Evolutionary conservation across 2,329 filamentous ascomycete genomes (phyloP).

Genomic region (Fusarium nelsonii): DNA sequence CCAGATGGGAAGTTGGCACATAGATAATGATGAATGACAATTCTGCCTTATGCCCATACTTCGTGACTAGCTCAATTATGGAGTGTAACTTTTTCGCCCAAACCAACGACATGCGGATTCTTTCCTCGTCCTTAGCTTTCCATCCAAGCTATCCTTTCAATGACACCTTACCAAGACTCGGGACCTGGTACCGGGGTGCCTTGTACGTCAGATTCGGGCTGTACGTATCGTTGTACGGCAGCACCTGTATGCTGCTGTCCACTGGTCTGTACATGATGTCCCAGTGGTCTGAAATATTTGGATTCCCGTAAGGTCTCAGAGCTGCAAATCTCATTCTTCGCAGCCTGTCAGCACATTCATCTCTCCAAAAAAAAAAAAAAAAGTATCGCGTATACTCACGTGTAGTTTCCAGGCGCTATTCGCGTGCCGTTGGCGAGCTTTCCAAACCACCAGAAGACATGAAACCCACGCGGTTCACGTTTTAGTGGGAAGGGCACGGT

Average conservation of each 20-base stretch:
- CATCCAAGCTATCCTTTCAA: not conserved
- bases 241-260: constrained; percentile 52
- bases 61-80: not conserved
- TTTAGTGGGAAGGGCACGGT: constrained; percentile 55
- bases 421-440: constrained; percentile 57
- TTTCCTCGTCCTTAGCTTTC: not conserved
- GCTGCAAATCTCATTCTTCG: constrained; percentile 58
- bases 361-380: no score
- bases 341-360: constrained; percentile 16
- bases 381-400: constrained; percentile 47
- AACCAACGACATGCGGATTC: not conserved
- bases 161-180: not conserved
- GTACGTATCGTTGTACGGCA: constrained; percentile 49
- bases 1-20: constrained; percentile 14
- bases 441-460: constrained; percentile 58
- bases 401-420: constrained; percentile 57
- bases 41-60: not conserved
- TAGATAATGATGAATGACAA: constrained; percentile 16
- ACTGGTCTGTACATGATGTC: constrained; percentile 53
- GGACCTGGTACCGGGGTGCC: constrained; percentile 14
- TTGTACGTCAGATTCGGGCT: constrained; percentile 44
- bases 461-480: constrained; percentile 51
- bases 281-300: constrained; percentile 57
- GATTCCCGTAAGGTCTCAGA: constrained; percentile 57
- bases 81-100: not conserved